Evolutionary conservation across 2,329 filamentous ascomycete genomes (phyloP), one percentile per base, ranked within the genome.

Genomic region (Lecanicillium sp.): DNA sequence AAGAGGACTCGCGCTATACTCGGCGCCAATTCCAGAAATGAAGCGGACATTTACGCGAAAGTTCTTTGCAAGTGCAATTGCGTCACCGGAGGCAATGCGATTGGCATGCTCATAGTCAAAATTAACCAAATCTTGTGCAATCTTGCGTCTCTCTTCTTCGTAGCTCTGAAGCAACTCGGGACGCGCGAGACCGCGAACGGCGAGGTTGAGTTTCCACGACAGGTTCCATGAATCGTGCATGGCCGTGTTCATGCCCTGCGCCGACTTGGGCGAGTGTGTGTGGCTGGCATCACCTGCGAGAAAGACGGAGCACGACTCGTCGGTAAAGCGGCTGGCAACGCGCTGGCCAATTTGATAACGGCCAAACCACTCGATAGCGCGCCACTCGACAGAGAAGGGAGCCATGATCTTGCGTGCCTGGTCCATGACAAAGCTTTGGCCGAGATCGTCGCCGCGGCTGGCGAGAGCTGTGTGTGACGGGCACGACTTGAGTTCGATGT

Each of bases 261-360:
- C 81, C 1, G 80, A 79, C 57, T 84, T 84, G 4, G 81, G 81
- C 3, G 76, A 81, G 52, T 85, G 81, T 0, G 80, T 85, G 48
- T 85, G 81, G 44, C 78, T 80, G 25, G 80, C 80, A 51, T 85
- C 81, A 13, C 80, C 80, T 11, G 78, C 76, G 29, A 85, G 64
- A 55, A 85, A 85, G n/a, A 82, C 72, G 13, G 76, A 70, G 29
- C 64, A 56, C 43, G 77, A 63, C 33, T 73, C 66, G 50, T 82
- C 75, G 47, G 75, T 73, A 60, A 87, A 88, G 33, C 74, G 70
- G 47, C 76, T 76, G 2, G 83, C 83, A 16, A 87, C 72, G 14
- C 83, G 74, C 61, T 85, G 80, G 9, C 80, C 78, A 41, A 85
- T 79, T 48, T 78, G 71, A 54, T 85, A 86, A 31, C 78, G 75